Evolutionary conservation across 2,329 filamentous ascomycete species (phyloP).

Genomic region (Exophiala sp.): DNA sequence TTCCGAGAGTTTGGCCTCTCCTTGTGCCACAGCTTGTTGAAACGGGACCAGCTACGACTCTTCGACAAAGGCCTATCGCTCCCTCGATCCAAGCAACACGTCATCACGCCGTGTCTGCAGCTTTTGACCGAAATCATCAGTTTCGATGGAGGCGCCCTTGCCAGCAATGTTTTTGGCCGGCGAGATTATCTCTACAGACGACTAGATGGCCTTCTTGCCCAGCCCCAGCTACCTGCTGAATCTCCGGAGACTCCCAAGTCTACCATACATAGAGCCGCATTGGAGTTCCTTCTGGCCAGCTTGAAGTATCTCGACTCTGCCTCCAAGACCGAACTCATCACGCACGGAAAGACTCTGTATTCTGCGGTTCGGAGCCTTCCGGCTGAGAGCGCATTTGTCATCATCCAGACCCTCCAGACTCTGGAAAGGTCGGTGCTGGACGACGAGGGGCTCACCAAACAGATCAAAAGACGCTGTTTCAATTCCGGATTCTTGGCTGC

Average conservation of each 20-base stretch:
- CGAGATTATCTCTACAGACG: conserved; percentile 74
- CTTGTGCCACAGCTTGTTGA: conserved; percentile 74
- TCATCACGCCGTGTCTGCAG: conserved; percentile 82
- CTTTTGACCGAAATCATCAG: conserved; percentile 77
- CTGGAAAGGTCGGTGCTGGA: conserved; percentile 66
- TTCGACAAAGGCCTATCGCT: conserved; percentile 72
- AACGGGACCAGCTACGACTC: conserved; percentile 73
- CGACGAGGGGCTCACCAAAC: conserved; percentile 66
- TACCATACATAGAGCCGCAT: conserved; percentile 71
- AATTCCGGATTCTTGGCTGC: conserved; percentile 67
- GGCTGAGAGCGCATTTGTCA: conserved; percentile 68
- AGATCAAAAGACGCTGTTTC: conserved; percentile 68
- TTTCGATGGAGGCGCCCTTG: conserved; percentile 78
- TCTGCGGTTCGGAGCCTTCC: conserved; percentile 70
- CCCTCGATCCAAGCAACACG: conserved; percentile 74
- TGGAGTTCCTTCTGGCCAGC: conserved; percentile 72
- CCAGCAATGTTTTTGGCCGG: conserved; percentile 69
- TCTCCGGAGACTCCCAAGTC: conserved; percentile 54
- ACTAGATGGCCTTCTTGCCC: conserved; percentile 71
- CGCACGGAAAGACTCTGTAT: conserved; percentile 62
- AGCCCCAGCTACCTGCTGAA: conserved; percentile 58
- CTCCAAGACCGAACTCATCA: conserved; percentile 75
- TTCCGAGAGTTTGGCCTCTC: conserved; percentile 68
- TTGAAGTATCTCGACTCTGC: conserved; percentile 71
- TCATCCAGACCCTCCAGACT: conserved; percentile 66